Conservation (phyloP, 2,329 filamentous ascomycete species). For the Colletotrichum cuscutae region DNA sequence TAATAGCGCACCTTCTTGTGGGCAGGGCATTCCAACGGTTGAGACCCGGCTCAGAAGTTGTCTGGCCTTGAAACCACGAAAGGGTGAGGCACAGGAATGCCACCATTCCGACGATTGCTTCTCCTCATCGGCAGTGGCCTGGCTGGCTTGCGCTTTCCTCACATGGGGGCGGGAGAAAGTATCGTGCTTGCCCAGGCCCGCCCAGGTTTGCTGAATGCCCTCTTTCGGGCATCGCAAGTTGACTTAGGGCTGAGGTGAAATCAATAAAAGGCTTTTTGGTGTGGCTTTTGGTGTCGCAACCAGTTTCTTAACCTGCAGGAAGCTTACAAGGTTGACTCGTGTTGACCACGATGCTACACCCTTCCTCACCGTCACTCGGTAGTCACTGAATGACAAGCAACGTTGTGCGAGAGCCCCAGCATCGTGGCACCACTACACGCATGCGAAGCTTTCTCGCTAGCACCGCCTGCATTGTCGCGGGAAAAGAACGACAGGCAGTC, state of each 20-base stretch:
- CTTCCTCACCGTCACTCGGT: background rate
- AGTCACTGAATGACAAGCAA: background rate
- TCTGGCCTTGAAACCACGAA: constrained; percentile 1
- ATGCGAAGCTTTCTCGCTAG: background rate
- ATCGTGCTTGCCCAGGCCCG: background rate
- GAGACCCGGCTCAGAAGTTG: background rate
- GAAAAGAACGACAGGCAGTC: background rate
- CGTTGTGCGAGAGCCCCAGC: background rate
- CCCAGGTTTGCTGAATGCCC: background rate
- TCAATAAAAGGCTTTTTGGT: constrained; percentile 14
- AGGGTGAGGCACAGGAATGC: constrained; percentile 3
- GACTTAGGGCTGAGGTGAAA: constrained; percentile 31
- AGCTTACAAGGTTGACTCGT: constrained; percentile 16
- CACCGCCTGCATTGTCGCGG: background rate
- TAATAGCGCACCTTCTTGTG: background rate
- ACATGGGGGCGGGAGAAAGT: background rate
- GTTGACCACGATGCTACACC: background rate
- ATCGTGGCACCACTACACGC: constrained; percentile 25
- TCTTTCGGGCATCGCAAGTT: constrained; percentile 11
- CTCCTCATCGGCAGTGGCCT: background rate
- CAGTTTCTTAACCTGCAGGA: background rate
- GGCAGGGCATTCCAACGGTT: constrained; percentile 17
- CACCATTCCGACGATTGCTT: background rate
- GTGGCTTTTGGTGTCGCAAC: background rate
- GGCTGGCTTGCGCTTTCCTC: background rate